Base-by-base conservation (phyloP, 2,329 filamentous ascomycete genomes). In the Claviceps fusiformis region DNA sequence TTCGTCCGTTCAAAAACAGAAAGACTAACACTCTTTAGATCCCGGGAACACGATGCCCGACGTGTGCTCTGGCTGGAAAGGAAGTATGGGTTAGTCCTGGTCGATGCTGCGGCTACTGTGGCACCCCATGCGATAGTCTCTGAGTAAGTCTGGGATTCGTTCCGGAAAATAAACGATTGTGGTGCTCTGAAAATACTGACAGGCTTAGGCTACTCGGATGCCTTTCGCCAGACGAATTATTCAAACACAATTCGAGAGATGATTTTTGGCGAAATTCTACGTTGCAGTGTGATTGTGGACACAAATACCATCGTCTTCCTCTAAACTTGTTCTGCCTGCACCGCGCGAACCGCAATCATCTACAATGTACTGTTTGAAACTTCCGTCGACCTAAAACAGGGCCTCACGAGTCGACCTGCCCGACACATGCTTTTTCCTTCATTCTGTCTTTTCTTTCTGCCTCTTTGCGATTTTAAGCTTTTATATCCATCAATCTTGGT, bases 31-130 rank as follows among this genome's bases (percentile, higher is more conserved):
- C 35, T 3, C 3, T n/a, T 39, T 48, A 71, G 64, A 71, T 78
- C 57, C 72, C 77, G 5, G 77, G 77, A 10, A 75, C 78, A 31
- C 69, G 71, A 60, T 80, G 77, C 63, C 75, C 76, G 50, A 78
- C 71, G 5, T 80, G 77, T 60, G 70, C 71, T 52, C 63, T 67
- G 46, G 67, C 70, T 49, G 77, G 77, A 57, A 69, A 74, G 57
- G 77, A 79, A 61, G 74, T 76, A 47, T 80, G 77, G 77, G 77
- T 80, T 29, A 76, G 79, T 57, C 76, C 75, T 37, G 77, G 77
- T 53, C 72, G 74, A 55, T 67, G 68, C 52, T 80, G 77, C 61
- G 72, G 72, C 37, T 73, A 75, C 59, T 79, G 76, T 64, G 75
- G 76, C 52, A 77, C 75, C 29, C 71, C 73, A 5, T 71, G 68